These are phyloP conservation scores for Phialocephala subalpina DNA, from an alignment of 2,329 filamentous ascomycete genomes.

Conservation along the genomic window DNA sequence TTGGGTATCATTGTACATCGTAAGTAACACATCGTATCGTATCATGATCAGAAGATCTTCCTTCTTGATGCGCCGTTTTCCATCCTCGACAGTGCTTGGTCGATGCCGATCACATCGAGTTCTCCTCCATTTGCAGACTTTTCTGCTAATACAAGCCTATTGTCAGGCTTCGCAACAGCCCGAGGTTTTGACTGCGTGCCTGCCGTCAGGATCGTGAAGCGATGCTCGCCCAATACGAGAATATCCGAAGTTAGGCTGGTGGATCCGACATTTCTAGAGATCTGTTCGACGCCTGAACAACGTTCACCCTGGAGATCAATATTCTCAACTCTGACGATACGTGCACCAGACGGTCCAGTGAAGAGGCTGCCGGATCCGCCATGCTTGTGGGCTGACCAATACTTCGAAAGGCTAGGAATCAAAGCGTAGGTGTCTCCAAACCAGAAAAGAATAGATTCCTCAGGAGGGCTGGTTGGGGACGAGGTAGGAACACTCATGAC, in stretches of 20 bases:
- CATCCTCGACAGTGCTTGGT: slow-evolving; percentile 65
- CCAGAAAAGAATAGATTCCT: slow-evolving; percentile 45
- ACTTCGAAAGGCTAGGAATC: slow-evolving; percentile 44
- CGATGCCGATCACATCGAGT: slow-evolving; percentile 71
- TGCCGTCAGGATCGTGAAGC: slow-evolving; percentile 39
- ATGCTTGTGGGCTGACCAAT: slow-evolving; percentile 41
- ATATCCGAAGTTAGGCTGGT: slow-evolving; percentile 38
- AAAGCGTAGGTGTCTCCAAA: slow-evolving; percentile 42
- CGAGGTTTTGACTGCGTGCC: slow-evolving; percentile 24
- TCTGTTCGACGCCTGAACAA: slow-evolving; percentile 42
- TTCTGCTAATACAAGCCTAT: slow-evolving; percentile 35
- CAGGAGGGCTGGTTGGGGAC: slow-evolving; percentile 36
- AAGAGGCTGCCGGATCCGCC: slow-evolving; percentile 38
- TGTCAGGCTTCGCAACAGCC: slow-evolving; percentile 19
- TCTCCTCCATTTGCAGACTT: slow-evolving; percentile 35
- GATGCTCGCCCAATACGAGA: slow-evolving; percentile 43
- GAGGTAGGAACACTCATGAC: slow-evolving; percentile 38
- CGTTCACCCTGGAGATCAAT: slow-evolving; percentile 44
- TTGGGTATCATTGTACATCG: slow-evolving; percentile 33
- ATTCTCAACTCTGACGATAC: slow-evolving; percentile 41
- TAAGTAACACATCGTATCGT: slow-evolving; percentile 17
- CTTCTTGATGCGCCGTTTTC: slow-evolving; percentile 45
- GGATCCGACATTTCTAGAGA: slow-evolving; percentile 28
- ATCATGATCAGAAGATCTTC: slow-evolving; percentile 32
- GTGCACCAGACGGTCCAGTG: slow-evolving; percentile 32